phyloP scores from a whole-genome alignment of 1,284 basidiomycete genomes.

The Papiliotrema terrestris region DNA sequence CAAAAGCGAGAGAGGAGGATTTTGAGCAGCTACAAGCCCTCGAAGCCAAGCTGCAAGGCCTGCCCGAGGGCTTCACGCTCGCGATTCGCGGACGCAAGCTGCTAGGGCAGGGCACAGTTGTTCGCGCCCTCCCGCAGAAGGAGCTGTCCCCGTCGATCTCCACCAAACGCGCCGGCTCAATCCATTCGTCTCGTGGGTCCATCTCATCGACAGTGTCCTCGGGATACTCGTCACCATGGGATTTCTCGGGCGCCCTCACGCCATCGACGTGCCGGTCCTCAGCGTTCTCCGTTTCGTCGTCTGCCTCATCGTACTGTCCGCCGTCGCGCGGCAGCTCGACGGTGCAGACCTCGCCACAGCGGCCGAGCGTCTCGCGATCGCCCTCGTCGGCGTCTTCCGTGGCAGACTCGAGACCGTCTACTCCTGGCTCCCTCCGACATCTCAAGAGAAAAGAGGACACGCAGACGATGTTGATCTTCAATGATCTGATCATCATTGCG shows the following conservation, averaged over 20 bases:
- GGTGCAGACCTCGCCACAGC: slow-evolving; percentile 4
- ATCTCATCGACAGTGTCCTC: slow-evolving; percentile 25
- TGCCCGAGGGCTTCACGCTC: slow-evolving; percentile 57
- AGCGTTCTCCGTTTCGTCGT: slow-evolving; percentile 25
- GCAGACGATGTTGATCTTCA: slow-evolving; percentile 61
- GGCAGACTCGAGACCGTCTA: slow-evolving; percentile 14
- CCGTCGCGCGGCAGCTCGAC: slow-evolving; percentile 6
- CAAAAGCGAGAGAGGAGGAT: slow-evolving; percentile 77
- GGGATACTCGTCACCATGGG: slow-evolving; percentile 25
- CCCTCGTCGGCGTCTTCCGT: slow-evolving; percentile 17
- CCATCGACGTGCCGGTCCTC: slow-evolving; percentile 24
- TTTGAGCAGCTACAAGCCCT: slow-evolving; percentile 68
- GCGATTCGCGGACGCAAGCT: slow-evolving; percentile 68
- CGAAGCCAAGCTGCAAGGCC: slow-evolving; percentile 58
- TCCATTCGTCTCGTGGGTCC: slow-evolving; percentile 26
- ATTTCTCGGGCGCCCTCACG: slow-evolving; percentile 15
- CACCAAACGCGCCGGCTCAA: slow-evolving; percentile 11
- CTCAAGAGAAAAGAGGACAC: slow-evolving; percentile 38
- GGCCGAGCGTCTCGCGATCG: slow-evolving; percentile 10
- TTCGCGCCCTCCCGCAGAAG: slow-evolving; percentile 39
- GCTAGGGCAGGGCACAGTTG: slow-evolving; percentile 62
- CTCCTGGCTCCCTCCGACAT: slow-evolving; percentile 4
- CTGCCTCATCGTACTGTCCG: slow-evolving; percentile 14
- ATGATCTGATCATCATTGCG: slow-evolving; percentile 62
- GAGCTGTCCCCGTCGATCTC: slow-evolving; percentile 20